These are phyloP conservation scores for Komagataella mondaviorum DNA, from an alignment of 805 yeast species.

Conservation along the genomic window DNA sequence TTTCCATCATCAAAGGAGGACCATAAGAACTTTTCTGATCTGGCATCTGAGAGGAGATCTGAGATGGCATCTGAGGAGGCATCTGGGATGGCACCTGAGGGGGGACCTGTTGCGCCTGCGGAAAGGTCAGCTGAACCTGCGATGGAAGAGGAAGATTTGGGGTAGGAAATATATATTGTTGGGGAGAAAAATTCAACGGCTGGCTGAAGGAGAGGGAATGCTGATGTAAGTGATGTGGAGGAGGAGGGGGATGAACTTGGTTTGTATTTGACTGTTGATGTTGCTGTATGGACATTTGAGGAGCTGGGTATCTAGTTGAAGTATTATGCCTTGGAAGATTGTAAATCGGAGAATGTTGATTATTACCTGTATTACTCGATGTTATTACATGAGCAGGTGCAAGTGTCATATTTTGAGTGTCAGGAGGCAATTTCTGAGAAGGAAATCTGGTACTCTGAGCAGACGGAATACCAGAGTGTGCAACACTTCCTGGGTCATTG, in stretches of 20 bases:
- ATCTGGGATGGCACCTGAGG: background rate
- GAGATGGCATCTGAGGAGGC: background rate
- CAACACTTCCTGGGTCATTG: background rate
- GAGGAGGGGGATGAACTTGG: conserved; percentile 2
- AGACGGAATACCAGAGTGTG: background rate
- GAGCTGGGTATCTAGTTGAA: background rate
- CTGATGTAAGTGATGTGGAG: conserved; percentile 3
- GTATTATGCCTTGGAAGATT: background rate
- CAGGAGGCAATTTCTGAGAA: background rate
- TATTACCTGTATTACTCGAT: background rate
- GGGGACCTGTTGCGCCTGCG: background rate
- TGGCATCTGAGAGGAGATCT: background rate
- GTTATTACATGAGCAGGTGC: background rate
- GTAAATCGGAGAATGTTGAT: background rate
- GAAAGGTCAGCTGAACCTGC: background rate
- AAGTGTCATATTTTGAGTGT: background rate
- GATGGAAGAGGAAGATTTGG: background rate
- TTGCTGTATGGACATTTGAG: conserved; percentile 3
- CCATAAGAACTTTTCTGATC: conserved; percentile 2
- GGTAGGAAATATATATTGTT: conserved; percentile 2
- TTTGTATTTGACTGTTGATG: background rate
- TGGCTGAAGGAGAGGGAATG: conserved; percentile 3
- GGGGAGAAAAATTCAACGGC: background rate
- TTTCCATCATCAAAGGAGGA: conserved; percentile 8
- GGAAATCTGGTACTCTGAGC: background rate